These are phyloP conservation scores for Benincasa hispida DNA, from an alignment of 306 rosid genomes.

Conservation along the genomic window DNA sequence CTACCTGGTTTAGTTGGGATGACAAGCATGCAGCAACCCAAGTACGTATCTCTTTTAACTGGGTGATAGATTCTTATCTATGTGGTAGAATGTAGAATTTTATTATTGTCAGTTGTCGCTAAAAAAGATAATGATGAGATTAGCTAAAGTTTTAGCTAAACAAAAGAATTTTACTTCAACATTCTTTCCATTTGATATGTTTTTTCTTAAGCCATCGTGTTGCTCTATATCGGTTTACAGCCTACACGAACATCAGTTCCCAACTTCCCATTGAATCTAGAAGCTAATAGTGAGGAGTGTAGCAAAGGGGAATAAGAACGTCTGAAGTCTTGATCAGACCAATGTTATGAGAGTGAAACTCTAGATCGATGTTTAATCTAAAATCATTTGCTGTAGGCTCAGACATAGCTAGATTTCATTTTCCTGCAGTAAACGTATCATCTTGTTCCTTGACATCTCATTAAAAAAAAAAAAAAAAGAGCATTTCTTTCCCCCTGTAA, in stretches of 20 bases:
- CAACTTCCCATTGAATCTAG: background rate
- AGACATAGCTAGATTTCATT: background rate
- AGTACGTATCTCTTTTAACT: slow-evolving; percentile 21
- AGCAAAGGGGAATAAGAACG: background rate
- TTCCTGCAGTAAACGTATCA: background rate
- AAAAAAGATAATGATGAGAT: background rate
- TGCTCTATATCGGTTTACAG: background rate
- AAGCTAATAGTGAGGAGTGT: background rate
- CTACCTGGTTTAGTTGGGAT: slow-evolving; percentile 99
- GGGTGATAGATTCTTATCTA: background rate
- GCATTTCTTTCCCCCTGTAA: background rate
- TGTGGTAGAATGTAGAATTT: background rate
- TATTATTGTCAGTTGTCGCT: background rate
- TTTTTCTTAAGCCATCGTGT: background rate
- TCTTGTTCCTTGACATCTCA: background rate
- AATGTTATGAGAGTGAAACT: background rate
- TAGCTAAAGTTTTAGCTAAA: background rate
- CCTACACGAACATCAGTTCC: background rate
- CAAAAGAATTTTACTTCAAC: background rate
- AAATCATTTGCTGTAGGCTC: background rate
- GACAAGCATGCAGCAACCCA: slow-evolving; percentile 93
- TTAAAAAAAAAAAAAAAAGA: background rate
- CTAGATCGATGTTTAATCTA: background rate
- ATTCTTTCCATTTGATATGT: background rate
- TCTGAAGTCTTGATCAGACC: background rate